phyloP scores from a whole-genome alignment of 208 protist species.

The Acanthamoeba royreba region DNA sequence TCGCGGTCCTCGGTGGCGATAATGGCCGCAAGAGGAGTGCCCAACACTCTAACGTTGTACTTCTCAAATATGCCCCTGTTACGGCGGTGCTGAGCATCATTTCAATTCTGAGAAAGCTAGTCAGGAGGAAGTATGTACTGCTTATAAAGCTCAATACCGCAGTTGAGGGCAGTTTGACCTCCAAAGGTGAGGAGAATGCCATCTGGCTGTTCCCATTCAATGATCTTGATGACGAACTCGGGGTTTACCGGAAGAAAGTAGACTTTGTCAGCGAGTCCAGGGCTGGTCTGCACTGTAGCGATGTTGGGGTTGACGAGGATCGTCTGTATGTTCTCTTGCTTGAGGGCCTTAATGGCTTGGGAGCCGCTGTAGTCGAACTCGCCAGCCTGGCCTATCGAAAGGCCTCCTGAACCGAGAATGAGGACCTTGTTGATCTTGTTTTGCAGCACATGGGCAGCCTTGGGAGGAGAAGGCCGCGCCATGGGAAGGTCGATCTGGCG shows the following conservation, averaged over 20 bases:
- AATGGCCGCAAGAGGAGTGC: slow-evolving; percentile 93
- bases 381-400: slow-evolving; percentile 92
- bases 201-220: slow-evolving; percentile 85
- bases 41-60: slow-evolving; percentile 93
- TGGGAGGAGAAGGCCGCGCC: not conserved
- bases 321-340: slow-evolving; percentile 95
- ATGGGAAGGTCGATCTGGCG: slow-evolving; percentile 4
- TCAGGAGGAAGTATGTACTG: not conserved
- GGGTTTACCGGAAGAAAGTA: slow-evolving; percentile 96
- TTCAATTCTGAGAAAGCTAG: not conserved
- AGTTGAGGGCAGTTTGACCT: slow-evolving; percentile 98
- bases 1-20: slow-evolving; percentile 96
- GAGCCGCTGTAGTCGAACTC: slow-evolving; percentile 99
- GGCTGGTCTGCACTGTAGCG: slow-evolving; percentile 96
- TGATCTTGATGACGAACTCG: slow-evolving; percentile 91
- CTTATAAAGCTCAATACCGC: slow-evolving; percentile 92
- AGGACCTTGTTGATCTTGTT: slow-evolving; percentile 67
- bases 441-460: not conserved
- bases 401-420: slow-evolving; percentile 71
- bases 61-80: slow-evolving; percentile 86
- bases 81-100: not conserved
- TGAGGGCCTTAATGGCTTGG: slow-evolving; percentile 96
- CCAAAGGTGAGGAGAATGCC: slow-evolving; percentile 95
- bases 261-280: slow-evolving; percentile 94
- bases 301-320: slow-evolving; percentile 99